Evolutionary conservation across 2,329 filamentous ascomycete genomes (phyloP).

Genomic region (Neurospora sp.): DNA sequence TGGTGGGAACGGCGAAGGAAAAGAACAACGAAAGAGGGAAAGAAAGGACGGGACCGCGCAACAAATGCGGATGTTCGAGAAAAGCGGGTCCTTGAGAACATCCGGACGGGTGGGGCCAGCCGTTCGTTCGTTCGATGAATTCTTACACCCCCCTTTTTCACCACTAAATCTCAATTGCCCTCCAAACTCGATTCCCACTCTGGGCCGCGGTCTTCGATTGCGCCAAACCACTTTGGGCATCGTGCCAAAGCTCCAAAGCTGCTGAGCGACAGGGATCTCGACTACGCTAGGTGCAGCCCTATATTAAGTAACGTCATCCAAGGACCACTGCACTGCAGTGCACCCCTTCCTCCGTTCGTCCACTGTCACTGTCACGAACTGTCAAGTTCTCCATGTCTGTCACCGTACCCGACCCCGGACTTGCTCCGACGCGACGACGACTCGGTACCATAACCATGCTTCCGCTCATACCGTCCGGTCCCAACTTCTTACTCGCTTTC

Average conservation of each 20-base stretch:
- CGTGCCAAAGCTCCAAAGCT: slow-evolving; percentile 8
- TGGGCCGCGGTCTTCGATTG: slow-evolving; percentile 9
- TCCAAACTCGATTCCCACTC: neutral
- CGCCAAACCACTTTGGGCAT: slow-evolving; percentile 16
- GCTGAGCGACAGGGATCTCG: slow-evolving; percentile 6
- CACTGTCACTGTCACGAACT: neutral
- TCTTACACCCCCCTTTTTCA: neutral
- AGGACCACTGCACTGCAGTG: neutral
- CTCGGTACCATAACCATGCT: neutral
- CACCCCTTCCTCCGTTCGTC: neutral
- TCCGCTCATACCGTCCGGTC: neutral
- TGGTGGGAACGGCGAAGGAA: neutral
- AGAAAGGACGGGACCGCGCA: neutral
- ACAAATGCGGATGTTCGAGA: neutral
- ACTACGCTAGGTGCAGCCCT: slow-evolving; percentile 16
- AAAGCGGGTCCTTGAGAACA: neutral
- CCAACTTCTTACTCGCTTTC: neutral
- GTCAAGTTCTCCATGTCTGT: neutral
- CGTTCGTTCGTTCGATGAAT: neutral
- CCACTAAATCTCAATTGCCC: neutral
- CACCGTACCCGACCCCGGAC: neutral
- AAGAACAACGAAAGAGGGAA: neutral
- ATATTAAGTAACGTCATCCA: slow-evolving; percentile 20
- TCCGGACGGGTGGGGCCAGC: neutral
- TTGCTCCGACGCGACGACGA: neutral